Evolutionary conservation across 805 yeast genomes (phyloP).

Genomic region (Metschnikowia rubicola): DNA sequence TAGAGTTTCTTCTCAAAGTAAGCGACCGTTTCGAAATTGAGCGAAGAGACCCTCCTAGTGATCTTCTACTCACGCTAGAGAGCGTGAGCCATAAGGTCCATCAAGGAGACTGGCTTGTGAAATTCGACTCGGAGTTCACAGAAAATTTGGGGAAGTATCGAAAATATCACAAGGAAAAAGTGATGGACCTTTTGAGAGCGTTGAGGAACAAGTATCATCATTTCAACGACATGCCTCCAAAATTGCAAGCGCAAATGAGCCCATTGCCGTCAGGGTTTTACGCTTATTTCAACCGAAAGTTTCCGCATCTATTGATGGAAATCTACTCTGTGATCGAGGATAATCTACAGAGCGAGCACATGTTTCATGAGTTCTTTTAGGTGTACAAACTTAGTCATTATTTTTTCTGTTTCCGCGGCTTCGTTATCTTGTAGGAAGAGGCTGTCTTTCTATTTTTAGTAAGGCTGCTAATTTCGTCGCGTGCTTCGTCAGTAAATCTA

Average conservation of each 20-base stretch:
- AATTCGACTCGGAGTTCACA: conserved; percentile 69
- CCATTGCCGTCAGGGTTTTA: conserved; percentile 85
- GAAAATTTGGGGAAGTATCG: conserved; percentile 88
- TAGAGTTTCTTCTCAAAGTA: conserved; percentile 80
- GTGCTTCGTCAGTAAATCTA: conserved; percentile 34
- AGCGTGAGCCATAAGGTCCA: conserved; percentile 34
- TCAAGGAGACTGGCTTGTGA: conserved; percentile 70
- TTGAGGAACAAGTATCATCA: conserved; percentile 93
- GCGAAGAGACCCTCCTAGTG: conserved; percentile 73
- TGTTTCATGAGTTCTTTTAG: conserved; percentile 41
- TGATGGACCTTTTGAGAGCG: conserved; percentile 86
- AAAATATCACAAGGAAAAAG: conserved; percentile 71
- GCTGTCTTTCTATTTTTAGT: not conserved
- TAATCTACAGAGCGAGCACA: conserved; percentile 61
- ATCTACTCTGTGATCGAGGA: conserved; percentile 60
- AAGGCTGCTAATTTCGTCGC: not conserved
- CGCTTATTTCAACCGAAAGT: conserved; percentile 64
- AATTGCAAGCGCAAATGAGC: conserved; percentile 62
- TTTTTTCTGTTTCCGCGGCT: conserved; percentile 2
- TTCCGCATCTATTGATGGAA: conserved; percentile 77
- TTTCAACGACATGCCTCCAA: conserved; percentile 79
- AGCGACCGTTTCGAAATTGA: conserved; percentile 91
- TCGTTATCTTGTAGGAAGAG: conserved; percentile 1
- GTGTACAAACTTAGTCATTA: not conserved
- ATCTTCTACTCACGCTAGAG: conserved; percentile 55